A percentile compares a stretch with the other conserved stretches of the same genome.
Conservation (phyloP, 768 basidiomycete genomes). For the Agrocybe pediades region DNA sequence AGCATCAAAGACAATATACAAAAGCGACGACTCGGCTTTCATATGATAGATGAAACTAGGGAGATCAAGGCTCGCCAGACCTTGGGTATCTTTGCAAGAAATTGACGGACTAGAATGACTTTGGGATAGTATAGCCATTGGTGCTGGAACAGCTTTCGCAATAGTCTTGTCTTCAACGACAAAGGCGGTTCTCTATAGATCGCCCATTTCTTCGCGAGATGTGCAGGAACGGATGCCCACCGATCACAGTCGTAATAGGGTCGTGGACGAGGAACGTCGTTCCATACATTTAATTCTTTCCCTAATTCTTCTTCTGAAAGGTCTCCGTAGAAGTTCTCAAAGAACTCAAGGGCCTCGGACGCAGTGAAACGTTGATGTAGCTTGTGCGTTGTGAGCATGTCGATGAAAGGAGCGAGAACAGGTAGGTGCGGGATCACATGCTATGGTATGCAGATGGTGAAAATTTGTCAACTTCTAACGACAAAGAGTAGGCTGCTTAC, state of each 20-base stretch:
- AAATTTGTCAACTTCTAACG: not conserved
- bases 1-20: too few species aligned
- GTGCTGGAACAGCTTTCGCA: not conserved
- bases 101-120: not conserved
- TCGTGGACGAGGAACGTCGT: not conserved
- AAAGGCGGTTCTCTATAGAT: slow-evolving; percentile 17
- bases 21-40: too few species aligned
- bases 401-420: slow-evolving; percentile 29
- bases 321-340: slow-evolving; percentile 15
- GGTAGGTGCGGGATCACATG: slow-evolving; percentile 19
- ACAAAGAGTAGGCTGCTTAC: slow-evolving; percentile 4
- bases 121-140: not conserved
- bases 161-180: slow-evolving; percentile 3
- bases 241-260: slow-evolving; percentile 13
- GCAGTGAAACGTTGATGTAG: slow-evolving; percentile 25
- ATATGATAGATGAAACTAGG: not conserved
- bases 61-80: too few species aligned
- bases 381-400: slow-evolving; percentile 27
- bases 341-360: slow-evolving; percentile 24
- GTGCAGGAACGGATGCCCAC: slow-evolving; percentile 16
- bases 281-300: not conserved
- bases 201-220: slow-evolving; percentile 19
- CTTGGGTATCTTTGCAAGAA: not conserved
- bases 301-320: not conserved
- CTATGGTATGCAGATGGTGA: slow-evolving; percentile 13